Conservation (phyloP, 164 flowering plant genomes). For the Chloranthus sessilifolius region DNA sequence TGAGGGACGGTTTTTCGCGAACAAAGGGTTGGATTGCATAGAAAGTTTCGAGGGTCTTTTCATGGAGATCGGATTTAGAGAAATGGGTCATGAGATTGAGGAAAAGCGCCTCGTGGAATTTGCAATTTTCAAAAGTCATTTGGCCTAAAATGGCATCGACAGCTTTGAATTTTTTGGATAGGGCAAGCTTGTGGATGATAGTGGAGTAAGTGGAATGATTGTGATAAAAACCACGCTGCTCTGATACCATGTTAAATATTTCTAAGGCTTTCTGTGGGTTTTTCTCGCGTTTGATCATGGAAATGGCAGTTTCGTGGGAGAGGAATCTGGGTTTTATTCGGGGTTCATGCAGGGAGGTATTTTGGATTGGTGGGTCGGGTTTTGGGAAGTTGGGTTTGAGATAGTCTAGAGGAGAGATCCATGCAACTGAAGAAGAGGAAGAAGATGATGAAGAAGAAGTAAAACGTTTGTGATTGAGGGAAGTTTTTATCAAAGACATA, state of each 20-base stretch:
- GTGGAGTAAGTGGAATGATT: constrained; percentile 64
- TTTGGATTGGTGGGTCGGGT: constrained; percentile 40
- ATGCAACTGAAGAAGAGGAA: constrained; percentile 41
- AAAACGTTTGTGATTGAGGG: too few species aligned
- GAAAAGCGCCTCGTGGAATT: constrained; percentile 76
- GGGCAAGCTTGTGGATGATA: constrained; percentile 69
- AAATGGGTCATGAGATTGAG: constrained; percentile 77
- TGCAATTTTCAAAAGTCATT: constrained; percentile 81
- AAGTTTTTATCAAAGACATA: too few species aligned
- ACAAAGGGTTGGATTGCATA: constrained; percentile 45
- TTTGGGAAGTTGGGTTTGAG: constrained; percentile 21
- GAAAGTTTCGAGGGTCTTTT: constrained; percentile 66
- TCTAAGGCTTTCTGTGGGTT: constrained; percentile 74
- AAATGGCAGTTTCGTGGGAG: constrained; percentile 55
- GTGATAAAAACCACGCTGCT: constrained; percentile 78
- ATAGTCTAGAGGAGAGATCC: constrained; percentile 65
- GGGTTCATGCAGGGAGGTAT: constrained; percentile 13
- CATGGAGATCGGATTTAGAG: constrained; percentile 44
- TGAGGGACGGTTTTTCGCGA: constrained; percentile 72
- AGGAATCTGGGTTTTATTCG: constrained; percentile 46
- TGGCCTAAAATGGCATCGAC: constrained; percentile 73
- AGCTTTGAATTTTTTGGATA: constrained; percentile 52
- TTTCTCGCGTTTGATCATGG: constrained; percentile 57
- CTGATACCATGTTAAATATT: constrained; percentile 58
- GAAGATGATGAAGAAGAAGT: too few species aligned